Evolutionary conservation across 2,329 filamentous ascomycete species (phyloP), one percentile per base, ranked within the genome.

Genomic region (Erysiphe pulchra): DNA sequence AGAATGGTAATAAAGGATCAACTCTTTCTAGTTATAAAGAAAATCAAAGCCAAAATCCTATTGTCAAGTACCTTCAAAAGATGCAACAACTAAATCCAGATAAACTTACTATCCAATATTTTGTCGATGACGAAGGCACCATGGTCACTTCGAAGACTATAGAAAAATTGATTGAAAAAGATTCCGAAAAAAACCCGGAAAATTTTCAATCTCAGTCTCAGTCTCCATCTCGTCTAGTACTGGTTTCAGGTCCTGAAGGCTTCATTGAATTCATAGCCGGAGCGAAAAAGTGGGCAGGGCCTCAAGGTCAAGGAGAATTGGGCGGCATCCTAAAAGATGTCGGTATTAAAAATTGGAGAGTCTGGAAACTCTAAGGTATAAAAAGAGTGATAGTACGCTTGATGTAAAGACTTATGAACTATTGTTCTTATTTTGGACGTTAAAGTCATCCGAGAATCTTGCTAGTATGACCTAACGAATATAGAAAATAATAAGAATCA

Each of bases 161-260:
- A 11, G 55, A 54, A 14, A 52, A 54, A 0, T 57, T 60, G 0
- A 51, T 66, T 8, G 45, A 45, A 32, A 44, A 42, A 28, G 24
- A 8, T 28, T 28, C 24, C 4, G 24, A 28, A 28, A 28, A 8
- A 28, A 28, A 5, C 4, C 24, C 24, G 7, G 24, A 28, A 28
- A 28, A 28, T 28, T 28, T 1, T 8, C 24, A 28, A 9, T 28
- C 24, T 28, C 24, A 28, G 24, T 6, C 24, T 28, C 24, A 28
- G 20, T 24, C 20, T 24, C 20, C 3, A 7, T 59, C 59, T 9
- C 76, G 75, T 48, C 59, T 93, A 17, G 65, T 94, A n/a, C 66
- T 93, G 47, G 72, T 95, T 1, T 92, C 85, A 0, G 90, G 90
- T 0, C 87, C 90, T 0, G 83, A 92, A 46, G 87, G 90, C 0